A percentile compares a stretch with the other conserved stretches of the same genome.
Evolutionary conservation across 164 flowering plant species (phyloP).

Genomic region (Piper betle): DNA sequence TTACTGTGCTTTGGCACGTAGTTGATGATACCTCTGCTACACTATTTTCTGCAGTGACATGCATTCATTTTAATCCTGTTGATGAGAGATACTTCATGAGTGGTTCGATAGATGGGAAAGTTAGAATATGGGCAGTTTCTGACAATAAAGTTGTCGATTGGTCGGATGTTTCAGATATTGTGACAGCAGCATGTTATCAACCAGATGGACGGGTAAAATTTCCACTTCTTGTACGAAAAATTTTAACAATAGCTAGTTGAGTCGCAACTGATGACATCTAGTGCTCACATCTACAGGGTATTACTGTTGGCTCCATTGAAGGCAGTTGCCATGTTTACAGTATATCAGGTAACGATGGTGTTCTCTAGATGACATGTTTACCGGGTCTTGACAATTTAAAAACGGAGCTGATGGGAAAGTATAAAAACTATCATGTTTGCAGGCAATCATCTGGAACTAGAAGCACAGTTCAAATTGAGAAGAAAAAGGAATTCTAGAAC

Average conservation of each 20-base stretch:
- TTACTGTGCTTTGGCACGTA: not conserved
- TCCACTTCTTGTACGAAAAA: too few species aligned
- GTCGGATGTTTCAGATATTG: conserved; percentile 33
- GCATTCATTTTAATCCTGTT: conserved; percentile 81
- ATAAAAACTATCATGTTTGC: too few species aligned
- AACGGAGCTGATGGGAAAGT: too few species aligned
- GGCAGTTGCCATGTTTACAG: conserved; percentile 67
- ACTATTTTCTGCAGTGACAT: conserved; percentile 44
- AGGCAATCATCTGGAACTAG: conserved; percentile 17
- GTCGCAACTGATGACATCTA: not conserved
- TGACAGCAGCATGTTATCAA: conserved; percentile 47
- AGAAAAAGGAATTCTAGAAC: conserved; percentile 18
- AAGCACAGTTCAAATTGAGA: conserved; percentile 28
- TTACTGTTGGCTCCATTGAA: conserved; percentile 13
- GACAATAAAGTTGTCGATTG: conserved; percentile 66
- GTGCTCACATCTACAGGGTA: conserved; percentile 8
- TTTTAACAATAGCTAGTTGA: too few species aligned
- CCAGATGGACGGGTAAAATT: conserved; percentile 50
- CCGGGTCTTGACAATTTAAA: not conserved
- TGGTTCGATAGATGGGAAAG: conserved; percentile 89
- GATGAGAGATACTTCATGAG: conserved; percentile 68
- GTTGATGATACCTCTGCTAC: not conserved
- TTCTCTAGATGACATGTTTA: not conserved
- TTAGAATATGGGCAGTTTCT: conserved; percentile 62
- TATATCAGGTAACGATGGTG: conserved; percentile 33